Evolutionary conservation across 2,329 filamentous ascomycete genomes (phyloP), one percentile per base, ranked within the genome.

Genomic region (Neopestalotiopsis rosae): DNA sequence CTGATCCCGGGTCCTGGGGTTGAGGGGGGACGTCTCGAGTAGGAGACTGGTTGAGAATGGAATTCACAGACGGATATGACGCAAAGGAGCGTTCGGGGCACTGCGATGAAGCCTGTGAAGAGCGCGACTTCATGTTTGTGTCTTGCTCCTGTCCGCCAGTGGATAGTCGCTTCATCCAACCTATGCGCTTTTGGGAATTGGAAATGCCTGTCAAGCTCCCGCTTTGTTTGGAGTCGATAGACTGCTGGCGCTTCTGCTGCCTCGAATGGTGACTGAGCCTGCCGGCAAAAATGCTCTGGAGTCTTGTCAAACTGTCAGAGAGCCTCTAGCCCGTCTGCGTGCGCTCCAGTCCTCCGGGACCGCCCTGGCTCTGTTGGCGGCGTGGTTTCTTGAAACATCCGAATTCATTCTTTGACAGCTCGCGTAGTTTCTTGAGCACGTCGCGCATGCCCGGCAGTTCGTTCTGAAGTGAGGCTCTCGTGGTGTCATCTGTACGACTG

Each of bases 361-460:
- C 63, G 65, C 67, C 20, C 30, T 20, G 66, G 64, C 68, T 68
- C 20, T 69, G 72, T 5, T 66, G 66, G 17, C 75, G 72, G 24
- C 77, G 73, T 12, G 81, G 77, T 71, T 85, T 81, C 79, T 88
- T 91, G 79, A 95, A 95, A 79, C 93, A 95, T n/a, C 91, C 89
- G 84, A 97, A 97, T 80, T 97, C 93, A 72, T 91, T 94, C 81
- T 92, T 92, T 73, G 92, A 95, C 59, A 90, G 89, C 76, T 97
- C 94, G 69, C 94, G 86, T 73, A 97, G 82, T 74, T 89, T 89
- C 87, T 98, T 98, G 73, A 99, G 83, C 61, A 95, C 91, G 64
- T 88, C 91, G 71, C 95, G 89, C 93, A 99, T 94, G 78, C 95
- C 94, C 2, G 94, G 93, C 73, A 99, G 82, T 83, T 98, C 95